phyloP scores from a whole-genome alignment of 2,329 filamentous ascomycete species.

The Cryphonectria naterciae region DNA sequence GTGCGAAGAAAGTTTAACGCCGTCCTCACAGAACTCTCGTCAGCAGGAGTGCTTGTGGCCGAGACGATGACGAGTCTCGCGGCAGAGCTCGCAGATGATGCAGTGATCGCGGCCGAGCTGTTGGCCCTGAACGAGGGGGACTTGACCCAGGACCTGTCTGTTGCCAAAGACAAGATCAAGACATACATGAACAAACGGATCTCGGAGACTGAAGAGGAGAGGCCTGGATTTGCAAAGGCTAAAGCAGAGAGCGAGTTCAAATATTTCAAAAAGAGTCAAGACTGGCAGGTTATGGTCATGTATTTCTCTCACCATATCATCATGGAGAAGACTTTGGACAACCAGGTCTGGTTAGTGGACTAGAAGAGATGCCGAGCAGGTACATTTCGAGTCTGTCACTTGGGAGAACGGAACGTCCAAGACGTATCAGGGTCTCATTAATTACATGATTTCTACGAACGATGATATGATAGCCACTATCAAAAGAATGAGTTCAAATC shows the following conservation, averaged over 20 bases:
- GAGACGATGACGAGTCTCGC: conserved; percentile 10
- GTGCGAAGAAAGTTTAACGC: conserved; percentile 3
- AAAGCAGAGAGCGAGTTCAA: background rate
- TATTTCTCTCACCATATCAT: background rate
- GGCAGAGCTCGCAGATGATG: background rate
- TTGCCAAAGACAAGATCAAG: background rate
- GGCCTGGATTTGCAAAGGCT: background rate
- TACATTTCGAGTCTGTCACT: background rate
- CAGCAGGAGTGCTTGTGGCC: background rate
- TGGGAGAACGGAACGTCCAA: background rate
- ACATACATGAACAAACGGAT: background rate
- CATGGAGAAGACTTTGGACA: background rate
- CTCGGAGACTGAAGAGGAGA: background rate
- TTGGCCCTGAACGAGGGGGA: background rate
- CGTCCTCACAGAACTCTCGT: background rate
- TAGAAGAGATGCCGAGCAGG: background rate
- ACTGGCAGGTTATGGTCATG: background rate
- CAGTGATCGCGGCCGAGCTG: background rate
- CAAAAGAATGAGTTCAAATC: too few relatives aligned
- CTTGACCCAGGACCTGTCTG: background rate
- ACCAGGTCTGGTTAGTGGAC: conserved; percentile 7
- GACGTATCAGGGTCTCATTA: background rate
- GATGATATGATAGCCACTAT: too few relatives aligned
- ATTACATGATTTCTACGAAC: too few relatives aligned
- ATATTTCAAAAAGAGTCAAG: background rate